Evolutionary conservation across 495 filamentous ascomycete genomes (phyloP).

Genomic region (Talaromyces adpressus): DNA sequence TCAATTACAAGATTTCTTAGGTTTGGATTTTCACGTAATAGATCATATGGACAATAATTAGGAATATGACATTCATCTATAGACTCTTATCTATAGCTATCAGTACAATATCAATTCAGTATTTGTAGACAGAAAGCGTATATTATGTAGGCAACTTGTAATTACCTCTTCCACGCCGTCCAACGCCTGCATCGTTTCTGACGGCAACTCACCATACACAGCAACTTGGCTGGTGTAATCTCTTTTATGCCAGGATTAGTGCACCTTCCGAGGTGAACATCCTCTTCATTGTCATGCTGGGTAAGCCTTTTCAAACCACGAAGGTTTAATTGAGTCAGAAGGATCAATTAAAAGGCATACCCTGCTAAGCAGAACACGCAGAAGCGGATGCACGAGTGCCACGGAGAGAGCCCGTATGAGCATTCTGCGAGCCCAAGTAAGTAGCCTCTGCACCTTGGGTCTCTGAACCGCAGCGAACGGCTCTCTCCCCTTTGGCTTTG

Average conservation of each 20-base stretch:
- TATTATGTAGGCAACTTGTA: not conserved
- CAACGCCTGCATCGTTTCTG: not conserved
- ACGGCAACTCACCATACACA: not conserved
- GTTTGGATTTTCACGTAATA: too few relatives aligned
- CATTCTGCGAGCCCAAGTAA: slow-evolving; percentile 2
- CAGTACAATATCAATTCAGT: not conserved
- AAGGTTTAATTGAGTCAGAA: not conserved
- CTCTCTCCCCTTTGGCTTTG: not conserved
- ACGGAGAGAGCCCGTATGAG: slow-evolving; percentile 1
- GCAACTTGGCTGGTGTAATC: too few relatives aligned
- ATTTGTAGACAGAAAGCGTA: not conserved
- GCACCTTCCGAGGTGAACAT: not conserved
- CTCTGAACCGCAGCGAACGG: slow-evolving; percentile 8
- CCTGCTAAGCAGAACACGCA: not conserved
- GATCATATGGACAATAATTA: not conserved
- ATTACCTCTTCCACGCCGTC: not conserved
- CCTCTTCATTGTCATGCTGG: not conserved
- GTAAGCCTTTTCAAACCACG: not conserved
- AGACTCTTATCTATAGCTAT: not conserved
- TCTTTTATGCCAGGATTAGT: not conserved
- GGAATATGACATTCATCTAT: not conserved
- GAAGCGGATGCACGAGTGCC: not conserved
- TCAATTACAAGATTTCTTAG: too few relatives aligned
- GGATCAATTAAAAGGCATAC: not conserved
- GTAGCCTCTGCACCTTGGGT: not conserved